These are phyloP conservation scores for Saccharomyces hybrid DNA, from an alignment of 1,139 yeast genomes.

Conservation along the genomic window DNA sequence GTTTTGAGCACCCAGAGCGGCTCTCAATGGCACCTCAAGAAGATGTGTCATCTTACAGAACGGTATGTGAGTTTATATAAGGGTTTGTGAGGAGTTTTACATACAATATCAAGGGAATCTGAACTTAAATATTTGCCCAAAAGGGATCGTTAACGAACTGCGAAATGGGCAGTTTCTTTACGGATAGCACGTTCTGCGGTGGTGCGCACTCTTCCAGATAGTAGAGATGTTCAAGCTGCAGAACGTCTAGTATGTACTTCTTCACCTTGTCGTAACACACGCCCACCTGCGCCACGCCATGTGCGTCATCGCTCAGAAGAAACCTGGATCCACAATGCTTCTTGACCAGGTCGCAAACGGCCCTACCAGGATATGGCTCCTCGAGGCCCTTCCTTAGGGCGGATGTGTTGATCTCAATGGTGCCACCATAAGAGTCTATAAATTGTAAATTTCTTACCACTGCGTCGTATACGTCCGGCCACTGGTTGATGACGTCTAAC, in stretches of 20 bases:
- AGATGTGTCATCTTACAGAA: background rate
- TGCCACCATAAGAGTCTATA: conserved; percentile 54
- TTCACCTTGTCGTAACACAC: conserved; percentile 59
- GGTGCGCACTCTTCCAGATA: conserved; percentile 38
- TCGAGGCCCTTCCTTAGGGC: conserved; percentile 85
- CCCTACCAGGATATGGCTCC: conserved; percentile 74
- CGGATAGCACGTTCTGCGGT: background rate
- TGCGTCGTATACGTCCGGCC: conserved; percentile 66
- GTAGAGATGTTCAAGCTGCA: conserved; percentile 44
- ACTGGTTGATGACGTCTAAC: conserved; percentile 36
- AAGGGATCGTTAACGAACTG: conserved; percentile 19
- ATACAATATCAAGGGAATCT: background rate
- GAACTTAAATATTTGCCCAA: conserved; percentile 16
- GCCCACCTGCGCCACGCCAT: conserved; percentile 73
- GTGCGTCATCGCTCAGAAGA: conserved; percentile 89
- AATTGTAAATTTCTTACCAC: conserved; percentile 50
- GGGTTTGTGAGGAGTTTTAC: background rate
- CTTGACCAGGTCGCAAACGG: conserved; percentile 46
- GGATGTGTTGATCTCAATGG: conserved; percentile 81
- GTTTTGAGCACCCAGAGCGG: background rate
- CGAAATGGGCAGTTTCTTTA: conserved; percentile 11
- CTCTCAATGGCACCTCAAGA: conserved; percentile 25
- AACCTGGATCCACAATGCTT: conserved; percentile 50
- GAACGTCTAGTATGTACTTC: conserved; percentile 41
- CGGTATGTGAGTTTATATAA: background rate